phyloP scores from a whole-genome alignment of 2,329 filamentous ascomycete species.

The Emergomyces africanus region DNA sequence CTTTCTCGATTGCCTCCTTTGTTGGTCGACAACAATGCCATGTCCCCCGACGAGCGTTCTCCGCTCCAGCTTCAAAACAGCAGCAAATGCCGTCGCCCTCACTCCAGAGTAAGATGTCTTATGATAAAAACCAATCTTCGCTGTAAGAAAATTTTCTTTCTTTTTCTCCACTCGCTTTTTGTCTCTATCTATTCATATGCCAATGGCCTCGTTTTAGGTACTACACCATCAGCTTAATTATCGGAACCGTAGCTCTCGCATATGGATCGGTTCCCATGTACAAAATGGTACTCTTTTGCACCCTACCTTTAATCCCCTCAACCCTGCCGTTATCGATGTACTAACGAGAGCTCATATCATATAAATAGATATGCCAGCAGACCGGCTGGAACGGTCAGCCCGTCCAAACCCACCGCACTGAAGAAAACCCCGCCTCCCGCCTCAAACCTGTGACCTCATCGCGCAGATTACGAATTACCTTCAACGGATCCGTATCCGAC shows the following conservation, averaged over 20 bases:
- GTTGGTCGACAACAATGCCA: conserved; percentile 12
- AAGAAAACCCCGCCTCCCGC: conserved; percentile 58
- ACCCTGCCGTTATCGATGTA: not conserved
- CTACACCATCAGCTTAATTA: conserved; percentile 49
- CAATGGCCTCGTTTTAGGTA: conserved; percentile 34
- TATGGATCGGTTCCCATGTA: conserved; percentile 51
- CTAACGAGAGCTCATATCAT: not conserved
- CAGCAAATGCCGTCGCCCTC: conserved; percentile 17
- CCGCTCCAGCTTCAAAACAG: conserved; percentile 18
- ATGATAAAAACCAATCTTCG: conserved; percentile 42
- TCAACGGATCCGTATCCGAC: conserved; percentile 90
- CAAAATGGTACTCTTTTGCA: conserved; percentile 26
- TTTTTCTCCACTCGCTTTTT: not conserved
- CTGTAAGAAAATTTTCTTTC: conserved; percentile 28
- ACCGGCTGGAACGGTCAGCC: conserved; percentile 82
- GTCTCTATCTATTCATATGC: conserved; percentile 1
- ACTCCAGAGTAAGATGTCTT: conserved; percentile 23
- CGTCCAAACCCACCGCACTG: conserved; percentile 60
- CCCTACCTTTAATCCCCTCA: not conserved
- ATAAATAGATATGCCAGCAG: conserved; percentile 36
- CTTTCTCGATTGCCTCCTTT: conserved; percentile 6
- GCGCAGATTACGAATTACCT: conserved; percentile 84
- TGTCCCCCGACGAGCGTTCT: conserved; percentile 21
- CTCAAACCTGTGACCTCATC: conserved; percentile 69
- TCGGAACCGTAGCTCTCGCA: conserved; percentile 50